Evolutionary conservation across 805 yeast genomes (phyloP), one percentile per base, ranked within the genome.

Genomic region (Candida arabinofermentans): DNA sequence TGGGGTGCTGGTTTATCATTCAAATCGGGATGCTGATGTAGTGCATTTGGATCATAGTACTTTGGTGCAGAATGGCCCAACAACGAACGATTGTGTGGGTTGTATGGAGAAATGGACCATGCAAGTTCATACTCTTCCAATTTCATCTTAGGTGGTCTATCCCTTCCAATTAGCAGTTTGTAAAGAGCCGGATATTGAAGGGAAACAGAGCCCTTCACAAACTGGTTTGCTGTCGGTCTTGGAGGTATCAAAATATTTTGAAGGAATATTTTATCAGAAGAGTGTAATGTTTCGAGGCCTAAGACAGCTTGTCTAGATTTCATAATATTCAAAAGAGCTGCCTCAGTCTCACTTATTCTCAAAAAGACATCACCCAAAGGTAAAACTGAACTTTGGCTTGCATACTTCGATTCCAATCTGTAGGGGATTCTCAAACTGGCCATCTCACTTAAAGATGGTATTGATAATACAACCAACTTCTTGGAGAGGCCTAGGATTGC

Each of bases 181-280:
- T 84, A 82, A 39, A 93, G 68, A 47, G 86, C 95, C 1, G 72
- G 70, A 18, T 74, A 60, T 2, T 80, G 66, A n/a, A 83, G 72
- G 46, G 73, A 71, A 16, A 78, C 77, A 0, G 83, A 55, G 3
- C 96, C 96, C 50, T 83, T 78, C 6, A 93, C 86, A 93, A 96
- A 86, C 60, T 83, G 91, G 34, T 86, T 68, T 6, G 86, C 78
- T 4, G 77, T 71, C 2, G 99, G 99, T 36, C 98, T 72, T 24
- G 78, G 75, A 2, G 96, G 95, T 17, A 83, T 74, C 5, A 74
- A 65, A 34, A 84, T 71, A 46, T 79, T 75, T 21, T 77, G 83
- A 54, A 86, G 83, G 65, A 83, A 90, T 27, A 93, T 64, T 2
- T 72, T 64, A 59, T 86, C 96, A 1, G 69, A 59, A 2, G 55